Conservation (phyloP, 345 rosid species). For the Sapria himalayana region DNA sequence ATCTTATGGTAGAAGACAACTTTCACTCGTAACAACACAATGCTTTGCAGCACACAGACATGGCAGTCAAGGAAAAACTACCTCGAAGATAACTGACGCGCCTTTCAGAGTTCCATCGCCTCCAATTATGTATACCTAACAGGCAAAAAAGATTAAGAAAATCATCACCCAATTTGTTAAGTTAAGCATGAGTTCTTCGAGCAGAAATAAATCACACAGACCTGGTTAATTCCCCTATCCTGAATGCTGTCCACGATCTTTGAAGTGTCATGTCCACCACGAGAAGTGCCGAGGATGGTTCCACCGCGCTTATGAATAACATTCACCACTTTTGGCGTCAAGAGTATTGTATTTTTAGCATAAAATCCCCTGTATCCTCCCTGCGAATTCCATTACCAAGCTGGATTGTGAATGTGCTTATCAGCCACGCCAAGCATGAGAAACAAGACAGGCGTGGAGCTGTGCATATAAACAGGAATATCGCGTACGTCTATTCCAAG, state of each 20-base stretch:
- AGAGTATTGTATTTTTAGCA: conserved; percentile 44
- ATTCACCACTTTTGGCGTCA: conserved; percentile 53
- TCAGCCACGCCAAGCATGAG: background rate
- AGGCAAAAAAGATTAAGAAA: background rate
- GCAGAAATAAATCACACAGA: no score
- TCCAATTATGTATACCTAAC: conserved; percentile 59
- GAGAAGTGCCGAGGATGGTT: conserved; percentile 64
- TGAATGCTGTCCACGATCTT: conserved; percentile 94
- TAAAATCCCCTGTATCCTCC: conserved; percentile 92
- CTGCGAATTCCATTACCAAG: conserved; percentile 14
- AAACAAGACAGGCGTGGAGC: background rate
- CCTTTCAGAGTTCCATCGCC: conserved; percentile 77
- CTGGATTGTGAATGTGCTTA: background rate
- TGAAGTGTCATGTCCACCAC: conserved; percentile 68
- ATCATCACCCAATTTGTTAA: background rate
- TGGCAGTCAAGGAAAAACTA: conserved; percentile 4
- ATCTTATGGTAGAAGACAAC: background rate
- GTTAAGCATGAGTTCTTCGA: background rate
- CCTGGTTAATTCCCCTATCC: conserved; percentile 92
- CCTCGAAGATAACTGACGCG: conserved; percentile 47
- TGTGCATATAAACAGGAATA: background rate
- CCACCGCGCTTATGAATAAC: conserved; percentile 92
- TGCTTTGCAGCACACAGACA: background rate
- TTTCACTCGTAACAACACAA: background rate
- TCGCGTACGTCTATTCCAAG: conserved; percentile 66